Conservation (phyloP, 805 yeast genomes). For the Priceomyces haplophilus region DNA sequence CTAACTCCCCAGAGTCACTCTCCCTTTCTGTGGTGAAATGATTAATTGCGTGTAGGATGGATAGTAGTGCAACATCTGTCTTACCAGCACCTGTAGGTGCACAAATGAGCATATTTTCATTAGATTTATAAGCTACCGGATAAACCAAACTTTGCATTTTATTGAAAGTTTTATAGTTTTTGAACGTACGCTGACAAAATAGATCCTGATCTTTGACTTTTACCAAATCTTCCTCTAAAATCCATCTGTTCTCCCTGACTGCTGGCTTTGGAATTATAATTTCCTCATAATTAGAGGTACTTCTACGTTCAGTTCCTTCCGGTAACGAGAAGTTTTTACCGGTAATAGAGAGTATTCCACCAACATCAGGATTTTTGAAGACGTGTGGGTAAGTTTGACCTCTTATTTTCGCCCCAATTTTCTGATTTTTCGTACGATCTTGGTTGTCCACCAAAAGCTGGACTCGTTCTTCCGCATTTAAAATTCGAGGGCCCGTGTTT, state of each 20-base stretch:
- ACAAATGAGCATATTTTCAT: slow-evolving; percentile 93
- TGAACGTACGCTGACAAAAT: slow-evolving; percentile 80
- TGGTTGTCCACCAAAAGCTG: slow-evolving; percentile 52
- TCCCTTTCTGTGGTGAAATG: slow-evolving; percentile 60
- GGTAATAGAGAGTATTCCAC: slow-evolving; percentile 63
- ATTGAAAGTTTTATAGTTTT: slow-evolving; percentile 72
- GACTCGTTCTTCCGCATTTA: slow-evolving; percentile 56
- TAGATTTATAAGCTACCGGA: slow-evolving; percentile 89
- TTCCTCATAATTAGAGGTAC: slow-evolving; percentile 69
- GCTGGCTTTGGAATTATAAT: slow-evolving; percentile 76
- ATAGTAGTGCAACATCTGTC: slow-evolving; percentile 84
- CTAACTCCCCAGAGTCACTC: slow-evolving; percentile 42
- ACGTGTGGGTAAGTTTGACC: slow-evolving; percentile 80
- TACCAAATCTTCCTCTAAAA: slow-evolving; percentile 47
- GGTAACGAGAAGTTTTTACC: slow-evolving; percentile 84
- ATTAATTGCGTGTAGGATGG: slow-evolving; percentile 75
- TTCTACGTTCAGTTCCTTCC: slow-evolving; percentile 66
- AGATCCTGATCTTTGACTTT: slow-evolving; percentile 64
- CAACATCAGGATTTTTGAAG: slow-evolving; percentile 64
- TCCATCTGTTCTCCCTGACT: slow-evolving; percentile 42
- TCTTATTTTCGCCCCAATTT: slow-evolving; percentile 43
- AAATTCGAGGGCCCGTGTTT: slow-evolving; percentile 17
- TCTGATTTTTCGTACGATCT: slow-evolving; percentile 46
- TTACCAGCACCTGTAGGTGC: slow-evolving; percentile 99
- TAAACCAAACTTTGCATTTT: slow-evolving; percentile 87